Evolutionary conservation across 2,329 filamentous ascomycete species (phyloP), one percentile per base, ranked within the genome.

Genomic region (Paracamarosporium sp.): DNA sequence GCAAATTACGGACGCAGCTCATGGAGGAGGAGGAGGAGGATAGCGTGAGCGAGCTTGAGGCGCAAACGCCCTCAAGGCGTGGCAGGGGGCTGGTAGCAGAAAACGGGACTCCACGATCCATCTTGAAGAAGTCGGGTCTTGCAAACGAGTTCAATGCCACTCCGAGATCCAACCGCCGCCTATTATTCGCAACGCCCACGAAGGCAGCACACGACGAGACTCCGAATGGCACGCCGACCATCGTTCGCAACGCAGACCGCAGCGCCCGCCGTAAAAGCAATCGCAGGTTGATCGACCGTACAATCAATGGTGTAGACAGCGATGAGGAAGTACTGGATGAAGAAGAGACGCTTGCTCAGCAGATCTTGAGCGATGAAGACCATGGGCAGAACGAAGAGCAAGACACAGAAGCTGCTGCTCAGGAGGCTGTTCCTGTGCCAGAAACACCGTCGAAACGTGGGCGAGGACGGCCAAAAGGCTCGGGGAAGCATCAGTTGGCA

Each of bases 221-320:
- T 2, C 65, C 70, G 4, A 65, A 69, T 22, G 73, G 69, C 47
- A 92, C 89, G 1, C 89, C 91, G 0, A 85, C 86, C 35, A 84
- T 87, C 64, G 82, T 85, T 40, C 86, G 84, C 61, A 90, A 91
- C 62, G 90, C 90, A 20, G 92, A 97, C 77, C 88, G 90, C 47
- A 97, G 93, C 5, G 94, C 93, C 1, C 87, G 90, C 68, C 88
- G 88, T 70, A 97, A 97, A 81, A 96, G 91, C 73, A 90, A 90
- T 22, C 84, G 88, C 50, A 86, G 87, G 3, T 79, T 97, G 50
- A 88, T 96, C 35, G 88, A 93, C 70, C 88, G 88, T 41, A 87
- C 88, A 6, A 82, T 90, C 11, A 83, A 84, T 20, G 87, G 85
- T 17, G 84, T 81, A 8, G 82, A 83, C 25, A 89, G 87, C 68